These are phyloP conservation scores for Coleophoma crateriformis DNA, from an alignment of 2,329 filamentous ascomycete genomes.

Conservation along the genomic window DNA sequence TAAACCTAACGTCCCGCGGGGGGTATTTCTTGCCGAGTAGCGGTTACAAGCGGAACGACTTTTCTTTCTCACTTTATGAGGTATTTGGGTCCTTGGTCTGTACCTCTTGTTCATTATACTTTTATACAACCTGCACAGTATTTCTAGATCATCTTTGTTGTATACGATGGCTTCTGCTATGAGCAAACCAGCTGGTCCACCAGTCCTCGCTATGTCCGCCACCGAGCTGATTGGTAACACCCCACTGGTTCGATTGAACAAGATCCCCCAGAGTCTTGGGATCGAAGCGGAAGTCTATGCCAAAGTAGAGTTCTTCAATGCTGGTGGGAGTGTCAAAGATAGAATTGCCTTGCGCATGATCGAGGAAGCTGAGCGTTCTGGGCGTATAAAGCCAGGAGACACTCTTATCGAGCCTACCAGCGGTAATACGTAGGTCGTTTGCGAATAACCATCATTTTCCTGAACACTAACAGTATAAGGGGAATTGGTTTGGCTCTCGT, in stretches of 20 bases:
- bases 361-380: conserved; percentile 85
- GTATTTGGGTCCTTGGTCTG: too few relatives aligned
- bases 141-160: too few relatives aligned
- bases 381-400: conserved; percentile 93
- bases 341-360: conserved; percentile 96
- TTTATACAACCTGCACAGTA: too few relatives aligned
- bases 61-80: too few relatives aligned
- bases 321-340: conserved; percentile 90
- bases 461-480: conserved; percentile 23
- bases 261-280: conserved; percentile 83
- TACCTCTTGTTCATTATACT: too few relatives aligned
- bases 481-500: conserved; percentile 94
- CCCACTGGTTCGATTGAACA: conserved; percentile 90
- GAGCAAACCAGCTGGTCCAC: conserved; percentile 17
- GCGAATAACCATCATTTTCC: too few relatives aligned
- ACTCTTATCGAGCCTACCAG: conserved; percentile 97
- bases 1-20: too few relatives aligned
- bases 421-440: conserved; percentile 67
- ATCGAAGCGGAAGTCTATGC: conserved; percentile 86
- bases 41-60: too few relatives aligned
- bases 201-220: conserved; percentile 48
- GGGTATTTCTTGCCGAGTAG: too few relatives aligned
- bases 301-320: conserved; percentile 91
- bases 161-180: conserved; percentile 14
- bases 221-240: conserved; percentile 92